Base-by-base conservation (phyloP, 305 asterid genomes). In the Fraxinus velutina region DNA sequence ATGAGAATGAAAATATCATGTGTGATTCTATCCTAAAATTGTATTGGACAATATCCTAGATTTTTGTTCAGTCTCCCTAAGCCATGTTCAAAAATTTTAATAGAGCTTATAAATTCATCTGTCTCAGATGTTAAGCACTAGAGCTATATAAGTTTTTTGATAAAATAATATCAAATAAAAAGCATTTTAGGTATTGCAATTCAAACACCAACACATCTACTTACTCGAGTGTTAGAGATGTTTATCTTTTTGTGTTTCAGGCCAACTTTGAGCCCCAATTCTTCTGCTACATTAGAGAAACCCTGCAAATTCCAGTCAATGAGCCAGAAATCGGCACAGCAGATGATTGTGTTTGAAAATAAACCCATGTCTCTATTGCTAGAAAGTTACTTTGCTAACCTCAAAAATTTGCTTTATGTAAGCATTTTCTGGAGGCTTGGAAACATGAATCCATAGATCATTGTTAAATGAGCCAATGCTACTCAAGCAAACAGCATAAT, bases 161-260 rank as follows among this genome's bases (percentile, higher is more conserved):
- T 21, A 37, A 71, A 33, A 47, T 21, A 47, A 70, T 32, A 66
- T 44, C 64, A n/a, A 76, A 17, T 17, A 57, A 60, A 60, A 60
- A 60, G 71, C 71, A 21, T 19, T 57, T 57, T 8, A 22, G 12
- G 71, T 13, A 29, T 66, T 47, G 36, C 73, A 76, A 15, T 29
- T 75, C 55, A 80, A 79, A 83, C 39, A 70, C 42, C 71, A 29
- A 66, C 73, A 84, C 55, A 37, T 24, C 71, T 64, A 89, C 98
- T 90, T 88, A 96, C 99, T 89, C 99, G 93, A 82, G 97, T 88
- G 88, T 93, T 92, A 52, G 99, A 96, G 84, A 96, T 92, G 91
- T 96, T 96, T 77, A 96, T 96, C 88, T 96, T 96, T 89, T 96
- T 96, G 97, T 96, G 99, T 90, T 94, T 96, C 83, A 96, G 84